These are phyloP conservation scores for Phytophthora rubi DNA, from an alignment of 352 stramenopile genomes.

Conservation along the genomic window DNA sequence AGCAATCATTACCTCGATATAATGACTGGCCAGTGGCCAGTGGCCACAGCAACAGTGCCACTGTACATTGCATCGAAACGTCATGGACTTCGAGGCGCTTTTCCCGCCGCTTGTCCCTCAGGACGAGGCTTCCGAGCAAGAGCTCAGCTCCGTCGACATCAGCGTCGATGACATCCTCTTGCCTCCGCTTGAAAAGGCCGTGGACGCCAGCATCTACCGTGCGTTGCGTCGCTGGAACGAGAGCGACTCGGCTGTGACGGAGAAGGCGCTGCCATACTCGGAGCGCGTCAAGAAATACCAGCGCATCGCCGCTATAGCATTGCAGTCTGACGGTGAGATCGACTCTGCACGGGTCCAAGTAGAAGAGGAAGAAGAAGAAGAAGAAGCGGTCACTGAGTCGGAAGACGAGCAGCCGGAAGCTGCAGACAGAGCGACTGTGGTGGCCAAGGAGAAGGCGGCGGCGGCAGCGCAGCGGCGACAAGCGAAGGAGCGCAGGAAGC, in stretches of 20 bases:
- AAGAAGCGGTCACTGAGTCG: conserved; percentile 15
- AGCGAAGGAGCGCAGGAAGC: conserved; percentile 29
- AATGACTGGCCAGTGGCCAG: too few species aligned
- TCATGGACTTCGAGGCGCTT: conserved; percentile 52
- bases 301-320: conserved; percentile 50
- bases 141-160: conserved; percentile 37
- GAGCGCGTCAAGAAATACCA: conserved; percentile 71
- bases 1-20: too few species aligned
- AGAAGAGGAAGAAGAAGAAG: conserved; percentile 29
- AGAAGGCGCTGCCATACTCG: conserved; percentile 59
- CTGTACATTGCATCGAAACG: too few species aligned
- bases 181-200: conserved; percentile 56
- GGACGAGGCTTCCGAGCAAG: conserved; percentile 5
- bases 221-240: conserved; percentile 72
- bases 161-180: conserved; percentile 55
- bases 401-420: conserved; percentile 20
- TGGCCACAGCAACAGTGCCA: too few species aligned
- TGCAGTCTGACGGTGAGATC: conserved; percentile 48
- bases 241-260: conserved; percentile 48
- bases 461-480: conserved; percentile 19
- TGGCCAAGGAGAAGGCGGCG: conserved; percentile 33
- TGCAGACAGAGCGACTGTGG: conserved; percentile 22
- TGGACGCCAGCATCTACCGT: conserved; percentile 62
- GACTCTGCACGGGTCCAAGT: neutral
- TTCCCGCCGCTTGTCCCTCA: conserved; percentile 58